Conservation (phyloP, 2,329 filamentous ascomycete species). For the Pseudogymnoascus sp. region DNA sequence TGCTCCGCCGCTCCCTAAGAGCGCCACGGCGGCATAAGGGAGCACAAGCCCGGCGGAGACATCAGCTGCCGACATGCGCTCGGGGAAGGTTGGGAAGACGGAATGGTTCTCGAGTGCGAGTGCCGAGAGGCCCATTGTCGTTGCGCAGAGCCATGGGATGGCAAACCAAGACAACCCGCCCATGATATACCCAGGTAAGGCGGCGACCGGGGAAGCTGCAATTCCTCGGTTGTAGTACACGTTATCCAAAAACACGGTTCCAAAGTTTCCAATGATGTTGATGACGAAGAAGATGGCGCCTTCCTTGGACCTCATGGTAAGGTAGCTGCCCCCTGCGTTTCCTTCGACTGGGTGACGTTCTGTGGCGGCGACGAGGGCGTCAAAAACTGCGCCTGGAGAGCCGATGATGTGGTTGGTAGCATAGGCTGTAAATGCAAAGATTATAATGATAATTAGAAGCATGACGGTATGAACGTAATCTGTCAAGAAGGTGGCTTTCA, state of each 20-base stretch:
- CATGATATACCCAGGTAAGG: slow-evolving; percentile 67
- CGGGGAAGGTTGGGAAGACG: slow-evolving; percentile 64
- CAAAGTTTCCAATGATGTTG: slow-evolving; percentile 81
- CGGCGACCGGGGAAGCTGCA: slow-evolving; percentile 76
- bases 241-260: slow-evolving; percentile 73
- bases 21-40: slow-evolving; percentile 75
- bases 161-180: slow-evolving; percentile 88
- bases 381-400: slow-evolving; percentile 70
- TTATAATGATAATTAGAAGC: slow-evolving; percentile 75
- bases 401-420: slow-evolving; percentile 66
- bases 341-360: slow-evolving; percentile 67
- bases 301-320: slow-evolving; percentile 77
- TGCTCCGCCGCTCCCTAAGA: slow-evolving; percentile 77
- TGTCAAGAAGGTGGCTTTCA: slow-evolving; percentile 79
- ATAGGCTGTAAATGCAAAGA: slow-evolving; percentile 79
- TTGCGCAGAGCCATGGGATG: slow-evolving; percentile 84
- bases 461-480: slow-evolving; percentile 85
- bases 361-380: slow-evolving; percentile 65
- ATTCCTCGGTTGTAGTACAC: slow-evolving; percentile 94
- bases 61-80: slow-evolving; percentile 65
- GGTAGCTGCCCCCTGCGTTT: slow-evolving; percentile 73
- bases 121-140: slow-evolving; percentile 78
- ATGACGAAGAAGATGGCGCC: slow-evolving; percentile 89
- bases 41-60: slow-evolving; percentile 79
- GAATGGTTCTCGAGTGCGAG: slow-evolving; percentile 71